These are phyloP conservation scores for Diatrype stigma DNA, from an alignment of 2,329 filamentous ascomycete species.

Conservation along the genomic window DNA sequence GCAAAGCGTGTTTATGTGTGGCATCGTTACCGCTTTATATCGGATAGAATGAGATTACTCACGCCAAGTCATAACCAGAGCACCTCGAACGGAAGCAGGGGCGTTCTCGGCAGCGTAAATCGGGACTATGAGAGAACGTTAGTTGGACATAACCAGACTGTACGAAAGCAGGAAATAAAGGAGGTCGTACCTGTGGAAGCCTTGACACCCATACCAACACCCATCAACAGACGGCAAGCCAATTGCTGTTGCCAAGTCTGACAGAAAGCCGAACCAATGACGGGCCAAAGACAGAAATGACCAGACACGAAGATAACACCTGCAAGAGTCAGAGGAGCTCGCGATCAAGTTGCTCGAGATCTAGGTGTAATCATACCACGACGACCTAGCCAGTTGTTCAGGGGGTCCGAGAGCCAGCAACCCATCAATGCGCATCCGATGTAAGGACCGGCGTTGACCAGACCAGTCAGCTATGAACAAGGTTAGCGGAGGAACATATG, in stretches of 20 bases:
- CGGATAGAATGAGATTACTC: slow-evolving; percentile 4
- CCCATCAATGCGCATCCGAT: slow-evolving; percentile 45
- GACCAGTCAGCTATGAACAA: slow-evolving; percentile 43
- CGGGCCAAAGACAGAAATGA: slow-evolving; percentile 65
- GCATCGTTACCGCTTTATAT: background rate
- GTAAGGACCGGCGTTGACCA: slow-evolving; percentile 49
- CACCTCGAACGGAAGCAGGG: slow-evolving; percentile 65
- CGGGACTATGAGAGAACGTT: slow-evolving; percentile 45
- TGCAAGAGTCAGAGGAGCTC: slow-evolving; percentile 45
- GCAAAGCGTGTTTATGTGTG: background rate
- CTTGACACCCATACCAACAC: slow-evolving; percentile 74
- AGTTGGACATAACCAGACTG: background rate
- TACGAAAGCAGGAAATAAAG: background rate
- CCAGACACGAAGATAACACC: slow-evolving; percentile 72
- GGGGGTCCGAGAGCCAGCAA: slow-evolving; percentile 56
- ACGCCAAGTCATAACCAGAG: slow-evolving; percentile 77
- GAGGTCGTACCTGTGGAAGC: slow-evolving; percentile 49
- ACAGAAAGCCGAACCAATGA: slow-evolving; percentile 67
- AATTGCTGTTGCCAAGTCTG: slow-evolving; percentile 71
- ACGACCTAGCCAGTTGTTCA: slow-evolving; percentile 60
- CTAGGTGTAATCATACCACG: slow-evolving; percentile 28
- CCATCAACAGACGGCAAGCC: slow-evolving; percentile 66
- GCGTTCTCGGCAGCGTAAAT: slow-evolving; percentile 74
- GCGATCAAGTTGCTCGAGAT: background rate
- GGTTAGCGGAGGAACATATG: slow-evolving; percentile 8